Conservation (phyloP, 345 rosid species). For the Draba incana region DNA sequence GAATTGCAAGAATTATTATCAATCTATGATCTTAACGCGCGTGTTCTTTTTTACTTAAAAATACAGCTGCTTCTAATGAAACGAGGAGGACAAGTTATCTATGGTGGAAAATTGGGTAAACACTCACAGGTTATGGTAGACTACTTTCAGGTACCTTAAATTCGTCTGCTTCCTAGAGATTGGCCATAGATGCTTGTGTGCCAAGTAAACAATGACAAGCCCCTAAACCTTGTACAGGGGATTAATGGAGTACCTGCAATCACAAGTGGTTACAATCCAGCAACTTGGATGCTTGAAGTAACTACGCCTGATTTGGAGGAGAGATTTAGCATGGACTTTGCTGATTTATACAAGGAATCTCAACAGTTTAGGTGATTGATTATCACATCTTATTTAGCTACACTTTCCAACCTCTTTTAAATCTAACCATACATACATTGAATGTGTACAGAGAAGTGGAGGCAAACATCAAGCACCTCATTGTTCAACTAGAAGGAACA, state of each 20-base stretch:
- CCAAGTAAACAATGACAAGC: conserved; percentile 3
- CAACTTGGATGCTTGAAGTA: conserved; percentile 99
- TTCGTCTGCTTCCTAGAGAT: neutral
- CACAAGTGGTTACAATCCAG: conserved; percentile 77
- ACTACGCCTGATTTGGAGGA: conserved; percentile 70
- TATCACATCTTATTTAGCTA: conserved; percentile 7
- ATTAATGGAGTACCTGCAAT: conserved; percentile 63
- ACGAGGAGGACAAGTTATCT: conserved; percentile 88
- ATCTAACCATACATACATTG: neutral
- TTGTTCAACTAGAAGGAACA: conserved; percentile 71
- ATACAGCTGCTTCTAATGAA: conserved; percentile 92
- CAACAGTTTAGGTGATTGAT: conserved; percentile 62
- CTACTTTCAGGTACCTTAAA: conserved; percentile 74
- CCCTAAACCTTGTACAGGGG: conserved; percentile 45
- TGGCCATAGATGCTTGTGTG: neutral
- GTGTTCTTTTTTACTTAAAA: neutral
- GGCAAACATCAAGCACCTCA: conserved; percentile 52
- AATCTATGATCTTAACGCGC: conserved; percentile 19
- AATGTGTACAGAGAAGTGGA: conserved; percentile 64
- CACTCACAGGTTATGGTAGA: conserved; percentile 67
- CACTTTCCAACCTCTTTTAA: neutral
- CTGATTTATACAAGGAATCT: conserved; percentile 66
- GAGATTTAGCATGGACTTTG: conserved; percentile 64
- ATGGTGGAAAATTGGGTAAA: conserved; percentile 82
- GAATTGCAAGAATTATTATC: conserved; percentile 12